These are phyloP conservation scores for Penicillium sp. DNA, from an alignment of 2,329 filamentous ascomycete genomes.

Conservation along the genomic window DNA sequence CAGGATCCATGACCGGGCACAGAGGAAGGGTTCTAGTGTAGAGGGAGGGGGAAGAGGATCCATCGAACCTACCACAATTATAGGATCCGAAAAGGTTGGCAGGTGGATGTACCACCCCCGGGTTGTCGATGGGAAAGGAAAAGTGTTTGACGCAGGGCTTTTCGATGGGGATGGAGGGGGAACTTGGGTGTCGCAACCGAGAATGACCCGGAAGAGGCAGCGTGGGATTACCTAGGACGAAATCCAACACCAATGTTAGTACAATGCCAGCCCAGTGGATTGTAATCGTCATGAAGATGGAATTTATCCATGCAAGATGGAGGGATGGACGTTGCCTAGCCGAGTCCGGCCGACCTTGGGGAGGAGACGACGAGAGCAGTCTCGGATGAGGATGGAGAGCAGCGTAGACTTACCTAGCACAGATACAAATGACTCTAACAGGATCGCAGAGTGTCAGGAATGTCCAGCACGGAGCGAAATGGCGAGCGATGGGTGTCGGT, in stretches of 20 bases:
- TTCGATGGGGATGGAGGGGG: constrained; percentile 35
- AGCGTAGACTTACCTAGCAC: constrained; percentile 34
- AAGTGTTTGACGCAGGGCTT: constrained; percentile 19
- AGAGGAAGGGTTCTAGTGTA: constrained; percentile 19
- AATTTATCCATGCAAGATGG: constrained; percentile 10
- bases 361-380: constrained; percentile 25
- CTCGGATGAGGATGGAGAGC: constrained; percentile 36
- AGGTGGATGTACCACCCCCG: constrained; percentile 34
- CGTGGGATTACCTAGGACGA: constrained; percentile 26
- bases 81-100: constrained; percentile 25
- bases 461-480: not conserved
- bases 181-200: constrained; percentile 37
- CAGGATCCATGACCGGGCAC: constrained; percentile 27
- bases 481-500: not conserved
- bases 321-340: constrained; percentile 22
- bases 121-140: constrained; percentile 28
- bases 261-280: constrained; percentile 20
- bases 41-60: constrained; percentile 29
- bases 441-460: constrained; percentile 30
- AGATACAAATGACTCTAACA: constrained; percentile 23
- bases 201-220: constrained; percentile 33
- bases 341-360: constrained; percentile 33
- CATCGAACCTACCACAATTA: constrained; percentile 40
- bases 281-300: constrained; percentile 20
- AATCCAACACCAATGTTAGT: constrained; percentile 24